Evolutionary conservation across 495 filamentous ascomycete species (phyloP), one percentile per base, ranked within the genome.

Genomic region (Barbatosphaeria neglecta): DNA sequence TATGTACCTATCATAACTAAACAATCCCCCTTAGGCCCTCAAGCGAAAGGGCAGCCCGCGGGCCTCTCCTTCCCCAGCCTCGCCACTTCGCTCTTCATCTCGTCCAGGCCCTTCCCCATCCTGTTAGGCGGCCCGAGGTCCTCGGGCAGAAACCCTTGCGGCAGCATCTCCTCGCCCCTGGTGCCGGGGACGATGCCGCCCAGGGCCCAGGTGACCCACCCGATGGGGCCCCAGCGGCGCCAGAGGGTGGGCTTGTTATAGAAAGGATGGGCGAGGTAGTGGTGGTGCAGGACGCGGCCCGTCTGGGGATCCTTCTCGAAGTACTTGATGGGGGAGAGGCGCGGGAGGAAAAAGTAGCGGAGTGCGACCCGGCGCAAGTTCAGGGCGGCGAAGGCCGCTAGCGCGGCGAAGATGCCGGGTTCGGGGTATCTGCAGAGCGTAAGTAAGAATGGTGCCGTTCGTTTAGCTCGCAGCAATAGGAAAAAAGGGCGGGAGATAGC

Each of bases 181-280:
- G 80, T 75, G 11, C 81, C 82, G 0, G 81, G 82, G 13, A 82
- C 46, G 41, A 78, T 76, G 6, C 66, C 65, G 0, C 81, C 79
- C 39, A 75, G 56, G 0, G 67, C 28, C 66, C 81, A 70, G 15
- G 69, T 65, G 13, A 74, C 40, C 72, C 66, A 78, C 1, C 76
- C 79, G 3, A 41, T 42, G 1, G 71, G 76, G 0, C 76, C 73
- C 74, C 76, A 84, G 18, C 78, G 70, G 45, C 74, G 75, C 73
- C 69, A 75, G 22, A 86, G 56, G 0, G 75, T 80, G 0, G 80
- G 71, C 37, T 76, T 73, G 25, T 78, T 66, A 52, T 86, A 84
- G 48, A 71, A 84, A 0, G 81, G 80, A 0, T 66, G 64, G 0
- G 65, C 67, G 11, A 73, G 65, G 63, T 76, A 81, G n/a, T 62